phyloP scores from a whole-genome alignment of 192 early-diverging fungal species.

The Chytriomyces hyalinus region DNA sequence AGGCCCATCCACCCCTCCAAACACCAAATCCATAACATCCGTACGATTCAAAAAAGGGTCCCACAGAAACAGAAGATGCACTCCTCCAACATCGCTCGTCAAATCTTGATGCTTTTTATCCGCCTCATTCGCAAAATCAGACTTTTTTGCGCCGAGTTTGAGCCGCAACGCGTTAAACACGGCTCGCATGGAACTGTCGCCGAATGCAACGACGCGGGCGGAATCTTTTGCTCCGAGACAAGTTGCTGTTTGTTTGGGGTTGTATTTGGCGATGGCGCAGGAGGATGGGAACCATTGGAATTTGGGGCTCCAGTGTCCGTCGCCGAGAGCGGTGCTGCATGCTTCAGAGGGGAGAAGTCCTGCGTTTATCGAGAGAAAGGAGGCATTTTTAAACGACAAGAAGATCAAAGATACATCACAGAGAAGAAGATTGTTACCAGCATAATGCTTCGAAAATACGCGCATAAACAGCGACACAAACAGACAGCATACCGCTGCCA shows the following conservation, averaged over 20 bases:
- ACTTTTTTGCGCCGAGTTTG: conserved; percentile 50
- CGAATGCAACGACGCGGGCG: conserved; percentile 60
- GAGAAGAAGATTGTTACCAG: not conserved
- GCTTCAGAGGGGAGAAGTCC: not conserved
- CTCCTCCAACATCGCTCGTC: not conserved
- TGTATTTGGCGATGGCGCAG: conserved; percentile 44
- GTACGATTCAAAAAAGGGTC: conserved; percentile 70
- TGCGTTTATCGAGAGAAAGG: not conserved
- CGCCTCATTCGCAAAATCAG: conserved; percentile 19
- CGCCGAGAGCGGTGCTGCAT: not conserved
- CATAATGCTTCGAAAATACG: not conserved
- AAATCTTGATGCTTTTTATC: conserved; percentile 23
- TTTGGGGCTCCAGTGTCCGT: conserved; percentile 21
- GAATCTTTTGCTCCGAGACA: conserved; percentile 48
- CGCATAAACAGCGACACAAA: not conserved
- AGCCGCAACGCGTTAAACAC: conserved; percentile 62
- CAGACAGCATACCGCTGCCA: not conserved
- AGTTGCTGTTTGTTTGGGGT: conserved; percentile 36
- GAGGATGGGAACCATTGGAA: not conserved
- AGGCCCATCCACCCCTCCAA: not conserved
- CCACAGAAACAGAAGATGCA: conserved; percentile 70
- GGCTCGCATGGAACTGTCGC: conserved; percentile 71
- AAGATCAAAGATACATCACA: not conserved
- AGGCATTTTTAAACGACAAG: not conserved
- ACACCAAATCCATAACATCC: conserved; percentile 27